phyloP scores from a whole-genome alignment of 179 eudicot genomes.

The Patellifolia procumbens region DNA sequence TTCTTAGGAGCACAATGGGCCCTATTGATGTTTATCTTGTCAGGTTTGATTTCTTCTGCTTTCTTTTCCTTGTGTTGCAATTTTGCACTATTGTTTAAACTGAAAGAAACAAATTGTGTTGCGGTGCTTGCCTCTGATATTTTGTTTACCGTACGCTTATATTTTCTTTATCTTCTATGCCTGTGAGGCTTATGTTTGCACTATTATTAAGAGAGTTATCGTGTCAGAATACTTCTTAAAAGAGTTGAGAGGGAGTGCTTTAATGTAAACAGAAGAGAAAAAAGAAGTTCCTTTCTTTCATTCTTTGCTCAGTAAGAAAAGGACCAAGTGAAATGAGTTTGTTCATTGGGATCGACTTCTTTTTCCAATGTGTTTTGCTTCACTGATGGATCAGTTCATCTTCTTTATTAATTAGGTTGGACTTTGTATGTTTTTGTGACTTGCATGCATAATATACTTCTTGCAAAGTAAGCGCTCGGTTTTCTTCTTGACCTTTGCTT shows the following conservation, averaged over 20 bases:
- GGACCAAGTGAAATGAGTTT: too few relatives aligned
- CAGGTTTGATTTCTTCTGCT: constrained; percentile 50
- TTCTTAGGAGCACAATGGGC: constrained; percentile 96
- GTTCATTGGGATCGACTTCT: neutral
- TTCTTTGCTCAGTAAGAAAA: neutral
- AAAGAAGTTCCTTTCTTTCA: neutral
- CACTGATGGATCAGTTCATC: neutral
- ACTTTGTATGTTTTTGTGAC: constrained; percentile 2
- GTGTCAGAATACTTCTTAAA: neutral
- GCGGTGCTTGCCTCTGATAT: neutral
- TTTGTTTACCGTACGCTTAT: neutral
- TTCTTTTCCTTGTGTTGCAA: neutral
- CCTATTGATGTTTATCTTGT: constrained; percentile 93
- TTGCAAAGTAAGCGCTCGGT: neutral
- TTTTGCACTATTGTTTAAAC: neutral
- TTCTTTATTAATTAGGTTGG: neutral
- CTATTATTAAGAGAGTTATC: neutral
- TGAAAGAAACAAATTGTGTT: neutral
- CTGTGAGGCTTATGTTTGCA: neutral
- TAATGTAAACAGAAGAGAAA: neutral
- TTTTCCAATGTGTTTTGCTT: neutral
- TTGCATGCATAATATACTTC: neutral
- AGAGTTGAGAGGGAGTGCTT: neutral
- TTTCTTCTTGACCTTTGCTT: neutral
- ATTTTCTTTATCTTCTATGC: neutral